phyloP scores from a whole-genome alignment of 768 basidiomycete genomes.

The Myochromella boudieri region DNA sequence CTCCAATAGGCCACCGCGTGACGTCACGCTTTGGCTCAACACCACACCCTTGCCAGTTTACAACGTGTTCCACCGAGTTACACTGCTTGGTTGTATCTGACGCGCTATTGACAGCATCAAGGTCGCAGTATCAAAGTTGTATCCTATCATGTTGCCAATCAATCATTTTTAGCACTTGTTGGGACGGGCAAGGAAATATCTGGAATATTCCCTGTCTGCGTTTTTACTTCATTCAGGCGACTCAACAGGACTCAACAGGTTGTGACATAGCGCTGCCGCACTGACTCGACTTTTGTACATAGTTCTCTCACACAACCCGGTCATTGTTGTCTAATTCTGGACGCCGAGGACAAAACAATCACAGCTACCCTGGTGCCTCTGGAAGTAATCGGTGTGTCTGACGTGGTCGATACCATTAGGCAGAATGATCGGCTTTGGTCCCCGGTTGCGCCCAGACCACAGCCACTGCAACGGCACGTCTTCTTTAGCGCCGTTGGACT shows the following conservation, averaged over 20 bases:
- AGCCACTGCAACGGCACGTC: background rate
- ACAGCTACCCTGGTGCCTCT: slow-evolving; percentile 4
- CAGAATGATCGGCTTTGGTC: slow-evolving; percentile 4
- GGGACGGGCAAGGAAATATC: background rate
- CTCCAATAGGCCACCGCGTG: slow-evolving; percentile 10
- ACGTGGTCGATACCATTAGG: background rate
- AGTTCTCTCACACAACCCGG: slow-evolving; percentile 12
- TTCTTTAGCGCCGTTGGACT: background rate
- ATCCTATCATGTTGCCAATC: slow-evolving; percentile 4
- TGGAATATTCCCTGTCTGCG: slow-evolving; percentile 10
- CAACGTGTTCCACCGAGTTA: slow-evolving; percentile 6
- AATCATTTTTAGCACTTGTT: background rate
- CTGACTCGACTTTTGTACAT: slow-evolving; percentile 19
- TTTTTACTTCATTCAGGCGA: slow-evolving; percentile 11
- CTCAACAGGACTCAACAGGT: slow-evolving; percentile 8
- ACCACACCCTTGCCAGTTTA: background rate
- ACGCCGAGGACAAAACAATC: slow-evolving; percentile 3
- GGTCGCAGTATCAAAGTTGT: background rate
- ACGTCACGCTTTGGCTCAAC: slow-evolving; percentile 12
- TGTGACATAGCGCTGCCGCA: slow-evolving; percentile 1
- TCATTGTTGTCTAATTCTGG: slow-evolving; percentile 16
- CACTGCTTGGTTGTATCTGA: slow-evolving; percentile 4
- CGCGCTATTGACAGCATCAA: slow-evolving; percentile 3
- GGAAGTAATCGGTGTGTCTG: slow-evolving; percentile 13
- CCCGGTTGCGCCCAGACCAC: slow-evolving; percentile 1